Conservation (phyloP, 176 grass and related monocot genomes). For the Tuctoria greenei region DNA sequence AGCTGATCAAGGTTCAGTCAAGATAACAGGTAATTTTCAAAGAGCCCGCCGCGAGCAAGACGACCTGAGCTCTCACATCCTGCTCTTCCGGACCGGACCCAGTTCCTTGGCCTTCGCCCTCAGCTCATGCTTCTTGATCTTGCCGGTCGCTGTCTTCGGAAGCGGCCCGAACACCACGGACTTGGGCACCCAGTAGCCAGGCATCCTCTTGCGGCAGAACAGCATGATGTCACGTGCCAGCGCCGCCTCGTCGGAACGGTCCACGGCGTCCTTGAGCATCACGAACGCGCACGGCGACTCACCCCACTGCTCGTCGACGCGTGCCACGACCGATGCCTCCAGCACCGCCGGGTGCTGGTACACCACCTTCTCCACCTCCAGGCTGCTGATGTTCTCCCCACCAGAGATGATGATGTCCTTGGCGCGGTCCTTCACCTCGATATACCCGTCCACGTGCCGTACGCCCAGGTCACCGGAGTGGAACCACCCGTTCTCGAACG, state of each 20-base stretch:
- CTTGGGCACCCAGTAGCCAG: slow-evolving; percentile 92
- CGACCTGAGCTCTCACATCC: slow-evolving; percentile 49
- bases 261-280: slow-evolving; percentile 56
- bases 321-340: slow-evolving; percentile 81
- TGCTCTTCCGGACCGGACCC: slow-evolving; percentile 78
- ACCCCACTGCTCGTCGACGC: slow-evolving; percentile 85
- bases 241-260: slow-evolving; percentile 46
- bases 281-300: slow-evolving; percentile 94
- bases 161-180: slow-evolving; percentile 87
- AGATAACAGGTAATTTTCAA: not conserved
- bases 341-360: slow-evolving; percentile 82
- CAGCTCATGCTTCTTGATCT: slow-evolving; percentile 95
- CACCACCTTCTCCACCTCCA: slow-evolving; percentile 86
- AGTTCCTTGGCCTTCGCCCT: slow-evolving; percentile 74
- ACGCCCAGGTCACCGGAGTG: slow-evolving; percentile 86
- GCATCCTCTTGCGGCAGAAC: slow-evolving; percentile 77
- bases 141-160: slow-evolving; percentile 92
- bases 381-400: slow-evolving; percentile 94
- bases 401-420: slow-evolving; percentile 99
- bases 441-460: slow-evolving; percentile 68
- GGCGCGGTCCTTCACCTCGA: slow-evolving; percentile 94
- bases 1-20: not conserved
- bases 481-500: slow-evolving; percentile 90
- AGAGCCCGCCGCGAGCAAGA: not conserved
- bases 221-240: slow-evolving; percentile 61